Conservation (phyloP, 306 rosid genomes). For the Ziziphus jujuba region DNA sequence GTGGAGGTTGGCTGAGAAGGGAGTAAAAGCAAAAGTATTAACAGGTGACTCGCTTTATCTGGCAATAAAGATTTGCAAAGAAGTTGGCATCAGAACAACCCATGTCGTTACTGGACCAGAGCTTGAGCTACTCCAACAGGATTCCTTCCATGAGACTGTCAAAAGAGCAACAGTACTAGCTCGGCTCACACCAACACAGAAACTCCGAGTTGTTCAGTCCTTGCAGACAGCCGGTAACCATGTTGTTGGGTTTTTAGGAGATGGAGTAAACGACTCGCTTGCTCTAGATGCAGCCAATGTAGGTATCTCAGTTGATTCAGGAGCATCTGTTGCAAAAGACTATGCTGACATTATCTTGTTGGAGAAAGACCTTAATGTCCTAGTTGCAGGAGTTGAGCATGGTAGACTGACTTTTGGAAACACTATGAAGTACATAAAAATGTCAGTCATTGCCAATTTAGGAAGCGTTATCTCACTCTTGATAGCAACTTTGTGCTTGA, state of each 20-base stretch:
- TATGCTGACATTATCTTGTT: conserved; percentile 80
- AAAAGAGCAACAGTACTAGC: conserved; percentile 73
- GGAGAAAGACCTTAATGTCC: conserved; percentile 83
- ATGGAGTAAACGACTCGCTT: conserved; percentile 74
- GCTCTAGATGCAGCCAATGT: conserved; percentile 82
- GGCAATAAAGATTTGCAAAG: conserved; percentile 67
- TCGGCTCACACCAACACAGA: conserved; percentile 78
- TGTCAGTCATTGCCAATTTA: conserved; percentile 79
- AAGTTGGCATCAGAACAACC: conserved; percentile 74
- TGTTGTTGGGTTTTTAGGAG: conserved; percentile 77
- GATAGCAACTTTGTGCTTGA: conserved; percentile 53
- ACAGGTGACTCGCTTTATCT: conserved; percentile 79
- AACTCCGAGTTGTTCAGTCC: conserved; percentile 75
- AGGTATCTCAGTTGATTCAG: conserved; percentile 84
- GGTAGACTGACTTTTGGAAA: conserved; percentile 77
- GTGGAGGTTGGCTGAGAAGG: conserved; percentile 71
- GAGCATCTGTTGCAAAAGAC: conserved; percentile 77
- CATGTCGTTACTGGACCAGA: conserved; percentile 81
- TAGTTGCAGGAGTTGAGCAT: conserved; percentile 77
- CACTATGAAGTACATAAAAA: conserved; percentile 80
- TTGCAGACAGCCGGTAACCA: conserved; percentile 67
- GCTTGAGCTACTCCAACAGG: conserved; percentile 67
- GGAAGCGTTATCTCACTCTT: conserved; percentile 74
- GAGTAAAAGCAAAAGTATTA: conserved; percentile 80
- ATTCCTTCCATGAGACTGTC: conserved; percentile 65